Conservation (phyloP, 192 early-diverging fungal genomes). For the Coemansia sp. region DNA sequence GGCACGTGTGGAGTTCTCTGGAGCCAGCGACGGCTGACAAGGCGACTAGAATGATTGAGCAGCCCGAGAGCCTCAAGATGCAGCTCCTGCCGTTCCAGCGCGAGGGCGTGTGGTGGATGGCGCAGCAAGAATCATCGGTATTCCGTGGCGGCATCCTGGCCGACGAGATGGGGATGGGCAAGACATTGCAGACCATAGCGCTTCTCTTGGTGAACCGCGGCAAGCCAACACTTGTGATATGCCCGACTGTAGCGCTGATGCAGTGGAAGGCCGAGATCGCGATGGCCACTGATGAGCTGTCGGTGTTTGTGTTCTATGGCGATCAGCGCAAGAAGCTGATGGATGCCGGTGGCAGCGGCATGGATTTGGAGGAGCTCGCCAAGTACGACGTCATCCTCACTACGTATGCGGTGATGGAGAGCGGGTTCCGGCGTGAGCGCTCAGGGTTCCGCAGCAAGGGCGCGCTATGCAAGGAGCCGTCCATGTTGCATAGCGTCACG, state of each 20-base stretch:
- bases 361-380: conserved; percentile 44
- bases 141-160: conserved; percentile 79
- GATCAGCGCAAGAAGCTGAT: conserved; percentile 60
- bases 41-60: conserved; percentile 39
- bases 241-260: conserved; percentile 84
- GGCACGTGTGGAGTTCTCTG: conserved; percentile 38
- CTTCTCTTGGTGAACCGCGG: conserved; percentile 68
- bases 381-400: conserved; percentile 79
- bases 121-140: conserved; percentile 61
- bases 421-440: conserved; percentile 68
- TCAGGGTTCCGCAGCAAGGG: conserved; percentile 69
- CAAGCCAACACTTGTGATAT: conserved; percentile 80
- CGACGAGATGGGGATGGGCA: conserved; percentile 94
- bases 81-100: conserved; percentile 87
- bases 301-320: conserved; percentile 77
- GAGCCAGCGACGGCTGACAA: background rate
- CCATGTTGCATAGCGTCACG: conserved; percentile 69
- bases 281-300: conserved; percentile 64
- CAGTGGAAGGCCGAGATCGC: conserved; percentile 88
- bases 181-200: conserved; percentile 91
- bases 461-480: conserved; percentile 62
- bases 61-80: conserved; percentile 67
- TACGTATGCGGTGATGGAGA: conserved; percentile 80
- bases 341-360: conserved; percentile 31
- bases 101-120: conserved; percentile 86